Base-by-base conservation (phyloP, 257 asterid species). In the Solanum pinnatisectum region DNA sequence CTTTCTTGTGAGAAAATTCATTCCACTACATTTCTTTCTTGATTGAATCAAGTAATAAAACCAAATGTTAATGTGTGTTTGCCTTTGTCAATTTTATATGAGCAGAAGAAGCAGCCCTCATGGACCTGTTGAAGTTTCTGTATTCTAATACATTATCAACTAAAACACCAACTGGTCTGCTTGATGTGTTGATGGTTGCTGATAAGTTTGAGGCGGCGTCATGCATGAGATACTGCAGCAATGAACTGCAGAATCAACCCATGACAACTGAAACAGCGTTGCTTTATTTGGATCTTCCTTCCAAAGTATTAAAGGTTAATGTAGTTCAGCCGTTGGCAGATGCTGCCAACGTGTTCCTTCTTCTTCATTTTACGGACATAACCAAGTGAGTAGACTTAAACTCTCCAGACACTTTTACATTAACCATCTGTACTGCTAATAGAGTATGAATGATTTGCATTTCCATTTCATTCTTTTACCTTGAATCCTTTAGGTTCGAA, bases 201-300 rank as follows among this genome's bases (percentile, higher is more conserved):
- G 98, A 96, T 90, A 96, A 95, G 89, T 96, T 76, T 85, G 95
- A 94, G 93, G 99, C 95, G 84, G 94, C 93, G 5, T 95, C 98
- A 56, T 96, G 98, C 92, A 94, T 96, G 99, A 93, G 97, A 83
- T 91, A 96, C 89, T 96, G 99, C 93, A 91, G 98, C 89, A 91
- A 89, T 67, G 83, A 93, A 82, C 89, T 96, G 83, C 92, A 94
- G 52, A 88, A 88, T 85, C 89, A 91, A 81, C 98, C 95, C 40
- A 95, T 95, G 99, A 94, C 98, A 39, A 91, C 94, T 92, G 98
- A 94, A 89, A 93, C 98, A 65, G 99, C 99, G 9, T 89, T 95
- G 90, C 98, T 93, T 11, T 96, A 94, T 91, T 88, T 96, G 96
- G 98, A 96, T 89, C 99, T 96, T 92, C 99, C 98, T 74, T 95